These are phyloP conservation scores for Paratrimastix pyriformis DNA, from an alignment of 78 protist genomes.

Conservation along the genomic window DNA sequence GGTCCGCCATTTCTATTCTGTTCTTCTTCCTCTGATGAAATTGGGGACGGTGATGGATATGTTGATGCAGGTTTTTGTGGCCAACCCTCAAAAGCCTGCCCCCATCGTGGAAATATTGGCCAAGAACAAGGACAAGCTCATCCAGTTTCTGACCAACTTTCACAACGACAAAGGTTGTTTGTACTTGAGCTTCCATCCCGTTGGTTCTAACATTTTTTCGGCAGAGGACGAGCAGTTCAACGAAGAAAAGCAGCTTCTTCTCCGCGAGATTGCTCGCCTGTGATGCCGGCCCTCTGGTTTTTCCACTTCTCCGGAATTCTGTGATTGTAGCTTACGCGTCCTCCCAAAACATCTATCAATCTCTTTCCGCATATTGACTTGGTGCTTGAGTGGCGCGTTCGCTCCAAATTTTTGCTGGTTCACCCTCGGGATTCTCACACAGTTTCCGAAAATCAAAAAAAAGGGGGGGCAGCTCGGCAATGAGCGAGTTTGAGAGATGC, in stretches of 20 bases:
- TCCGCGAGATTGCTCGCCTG: slow-evolving; percentile 52
- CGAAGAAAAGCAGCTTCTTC: slow-evolving; percentile 77
- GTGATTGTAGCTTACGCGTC: background rate
- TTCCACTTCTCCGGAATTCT: background rate
- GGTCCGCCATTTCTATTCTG: slow-evolving; percentile 18
- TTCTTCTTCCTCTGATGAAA: background rate
- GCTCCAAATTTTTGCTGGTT: no score
- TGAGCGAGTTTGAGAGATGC: no score
- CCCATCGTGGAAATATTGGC: slow-evolving; percentile 60
- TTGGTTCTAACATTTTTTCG: background rate
- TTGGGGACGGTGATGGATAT: background rate
- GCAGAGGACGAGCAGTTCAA: slow-evolving; percentile 82
- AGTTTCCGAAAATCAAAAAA: no score
- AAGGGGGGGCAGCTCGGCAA: no score
- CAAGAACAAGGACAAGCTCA: slow-evolving; percentile 68
- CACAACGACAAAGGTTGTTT: slow-evolving; percentile 57
- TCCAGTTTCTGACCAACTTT: slow-evolving; percentile 70
- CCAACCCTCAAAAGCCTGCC: slow-evolving; percentile 85
- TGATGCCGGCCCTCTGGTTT: background rate
- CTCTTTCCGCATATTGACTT: no score
- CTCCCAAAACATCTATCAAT: no score
- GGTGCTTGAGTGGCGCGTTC: no score
- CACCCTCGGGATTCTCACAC: no score
- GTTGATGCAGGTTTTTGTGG: slow-evolving; percentile 75
- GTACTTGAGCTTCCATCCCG: background rate